Evolutionary conservation across 108 stramenopile genomes (phyloP).

Genomic region (Mayamaea pseudoterrestris): DNA sequence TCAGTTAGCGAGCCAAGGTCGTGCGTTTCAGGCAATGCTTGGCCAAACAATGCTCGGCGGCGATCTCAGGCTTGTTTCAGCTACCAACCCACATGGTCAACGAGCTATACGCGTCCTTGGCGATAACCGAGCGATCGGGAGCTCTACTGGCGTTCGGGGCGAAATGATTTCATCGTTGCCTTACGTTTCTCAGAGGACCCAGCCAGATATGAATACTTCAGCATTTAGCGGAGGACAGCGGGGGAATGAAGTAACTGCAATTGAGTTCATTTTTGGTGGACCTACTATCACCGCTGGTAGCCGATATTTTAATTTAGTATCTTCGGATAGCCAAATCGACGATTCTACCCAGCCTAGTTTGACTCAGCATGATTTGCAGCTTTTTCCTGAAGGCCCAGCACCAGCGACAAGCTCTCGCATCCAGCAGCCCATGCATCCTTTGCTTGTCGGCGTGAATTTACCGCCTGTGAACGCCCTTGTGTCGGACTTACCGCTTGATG

Average conservation of each 20-base stretch:
- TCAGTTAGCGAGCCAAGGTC: slow-evolving; percentile 20
- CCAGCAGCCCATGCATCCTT: slow-evolving; percentile 39
- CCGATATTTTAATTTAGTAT: slow-evolving; percentile 33
- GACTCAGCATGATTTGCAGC: slow-evolving; percentile 35
- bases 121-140: background rate
- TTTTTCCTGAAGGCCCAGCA: slow-evolving; percentile 70
- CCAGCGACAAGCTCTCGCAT: slow-evolving; percentile 45
- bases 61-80: background rate
- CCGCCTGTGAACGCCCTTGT: slow-evolving; percentile 60
- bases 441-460: slow-evolving; percentile 41
- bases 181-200: slow-evolving; percentile 38
- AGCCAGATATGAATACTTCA: slow-evolving; percentile 44
- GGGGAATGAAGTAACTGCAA: slow-evolving; percentile 31
- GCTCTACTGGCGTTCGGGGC: background rate
- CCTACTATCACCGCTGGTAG: slow-evolving; percentile 44
- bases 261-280: slow-evolving; percentile 69
- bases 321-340: slow-evolving; percentile 10
- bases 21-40: background rate
- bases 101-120: slow-evolving; percentile 1
- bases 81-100: background rate
- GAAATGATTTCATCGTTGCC: slow-evolving; percentile 23
- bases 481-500: slow-evolving; percentile 30
- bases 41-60: slow-evolving; percentile 5
- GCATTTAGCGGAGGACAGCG: slow-evolving; percentile 21
- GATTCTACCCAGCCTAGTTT: slow-evolving; percentile 1